A percentile compares a stretch with the other conserved stretches of the same genome.
These are phyloP conservation scores for Graphilbum ipis-grandicollis DNA, from an alignment of 2,329 filamentous ascomycete genomes.

Conservation along the genomic window DNA sequence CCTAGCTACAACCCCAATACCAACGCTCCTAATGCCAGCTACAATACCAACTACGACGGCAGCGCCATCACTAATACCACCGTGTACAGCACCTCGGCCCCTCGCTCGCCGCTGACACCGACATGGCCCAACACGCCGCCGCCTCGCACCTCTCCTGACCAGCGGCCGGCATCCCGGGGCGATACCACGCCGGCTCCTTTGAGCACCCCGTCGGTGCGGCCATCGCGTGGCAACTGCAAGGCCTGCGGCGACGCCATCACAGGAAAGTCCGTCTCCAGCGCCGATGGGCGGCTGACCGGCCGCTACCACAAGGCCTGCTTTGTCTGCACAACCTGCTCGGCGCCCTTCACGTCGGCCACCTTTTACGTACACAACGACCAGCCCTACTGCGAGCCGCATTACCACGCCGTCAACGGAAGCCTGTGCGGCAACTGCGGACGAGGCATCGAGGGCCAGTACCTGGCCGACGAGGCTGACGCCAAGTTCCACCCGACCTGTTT, in stretches of 20 bases:
- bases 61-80: too few species aligned
- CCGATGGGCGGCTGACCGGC: conserved; percentile 78
- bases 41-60: too few species aligned
- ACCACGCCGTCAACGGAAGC: conserved; percentile 79
- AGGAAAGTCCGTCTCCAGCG: conserved; percentile 86
- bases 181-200: background rate
- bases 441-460: conserved; percentile 86
- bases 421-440: conserved; percentile 62
- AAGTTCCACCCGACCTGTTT: conserved; percentile 87
- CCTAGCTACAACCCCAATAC: too few species aligned
- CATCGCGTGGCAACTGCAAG: conserved; percentile 59
- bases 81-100: too few species aligned
- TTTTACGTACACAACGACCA: conserved; percentile 83
- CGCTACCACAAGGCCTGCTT: conserved; percentile 94
- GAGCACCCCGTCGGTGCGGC: conserved; percentile 10
- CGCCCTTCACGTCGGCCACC: conserved; percentile 69
- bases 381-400: conserved; percentile 84
- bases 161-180: too few species aligned
- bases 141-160: too few species aligned
- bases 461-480: conserved; percentile 59
- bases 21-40: too few species aligned
- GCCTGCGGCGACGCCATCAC: conserved; percentile 63
- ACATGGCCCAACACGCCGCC: too few species aligned
- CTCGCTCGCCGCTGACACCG: too few species aligned
- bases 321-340: conserved; percentile 67